phyloP scores from a whole-genome alignment of 2,329 filamentous ascomycete species.

The Laburnicola sp. region DNA sequence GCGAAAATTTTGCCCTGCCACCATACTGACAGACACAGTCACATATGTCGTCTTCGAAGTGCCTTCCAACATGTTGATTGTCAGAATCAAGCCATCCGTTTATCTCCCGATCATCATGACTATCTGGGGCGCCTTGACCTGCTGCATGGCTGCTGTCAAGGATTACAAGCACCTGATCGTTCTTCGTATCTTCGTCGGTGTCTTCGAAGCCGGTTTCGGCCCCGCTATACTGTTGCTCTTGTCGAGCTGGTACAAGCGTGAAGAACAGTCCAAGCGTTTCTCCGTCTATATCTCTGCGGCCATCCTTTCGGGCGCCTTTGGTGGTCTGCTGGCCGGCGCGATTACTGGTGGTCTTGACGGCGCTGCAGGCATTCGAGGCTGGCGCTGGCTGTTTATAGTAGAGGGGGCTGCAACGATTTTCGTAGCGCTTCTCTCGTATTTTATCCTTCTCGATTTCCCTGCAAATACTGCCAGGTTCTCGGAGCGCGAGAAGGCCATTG shows the following conservation, averaged over 20 bases:
- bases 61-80: conserved; percentile 24
- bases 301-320: conserved; percentile 27
- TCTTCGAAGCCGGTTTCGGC: conserved; percentile 30
- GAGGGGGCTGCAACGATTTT: conserved; percentile 29
- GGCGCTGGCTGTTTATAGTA: conserved; percentile 31
- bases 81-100: conserved; percentile 23
- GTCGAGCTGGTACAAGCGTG: conserved; percentile 28
- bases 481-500: conserved; percentile 46
- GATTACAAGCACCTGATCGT: conserved; percentile 26
- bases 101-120: conserved; percentile 28
- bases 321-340: conserved; percentile 26
- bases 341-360: conserved; percentile 25
- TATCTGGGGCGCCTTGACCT: conserved; percentile 25
- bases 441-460: conserved; percentile 30
- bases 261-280: conserved; percentile 33
- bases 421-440: conserved; percentile 25
- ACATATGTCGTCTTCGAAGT: neutral
- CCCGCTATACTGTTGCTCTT: conserved; percentile 32
- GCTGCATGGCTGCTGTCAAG: conserved; percentile 24
- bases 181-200: conserved; percentile 28
- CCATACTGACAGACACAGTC: too few relatives aligned
- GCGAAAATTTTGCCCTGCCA: neutral
- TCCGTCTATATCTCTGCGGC: conserved; percentile 28
- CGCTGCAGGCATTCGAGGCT: conserved; percentile 23
- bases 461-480: conserved; percentile 27